phyloP scores from a whole-genome alignment of 2,329 filamentous ascomycete species.

The Diaporthe nobilis region DNA sequence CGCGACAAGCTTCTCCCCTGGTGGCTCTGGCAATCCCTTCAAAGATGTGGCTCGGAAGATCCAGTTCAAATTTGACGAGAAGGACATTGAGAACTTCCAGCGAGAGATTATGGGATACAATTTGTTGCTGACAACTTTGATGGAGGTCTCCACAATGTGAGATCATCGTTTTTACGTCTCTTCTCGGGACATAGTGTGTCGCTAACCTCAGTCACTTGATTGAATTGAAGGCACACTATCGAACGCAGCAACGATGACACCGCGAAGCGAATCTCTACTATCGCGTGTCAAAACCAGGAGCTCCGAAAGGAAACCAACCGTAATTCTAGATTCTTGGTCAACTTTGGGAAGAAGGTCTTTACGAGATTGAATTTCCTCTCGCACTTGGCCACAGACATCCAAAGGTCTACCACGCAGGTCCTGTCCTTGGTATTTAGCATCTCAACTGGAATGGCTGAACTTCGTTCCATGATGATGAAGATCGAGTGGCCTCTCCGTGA shows the following conservation, averaged over 20 bases:
- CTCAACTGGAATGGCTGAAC: not conserved
- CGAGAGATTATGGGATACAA: not conserved
- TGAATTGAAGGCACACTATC: not conserved
- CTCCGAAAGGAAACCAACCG: not conserved
- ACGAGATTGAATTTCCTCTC: not conserved
- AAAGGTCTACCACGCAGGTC: not conserved
- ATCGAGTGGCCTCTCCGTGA: not conserved
- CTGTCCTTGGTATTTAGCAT: not conserved
- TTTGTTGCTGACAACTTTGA: not conserved
- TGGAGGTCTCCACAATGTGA: not conserved
- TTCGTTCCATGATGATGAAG: slow-evolving; percentile 1
- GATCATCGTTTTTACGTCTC: not conserved
- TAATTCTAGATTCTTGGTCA: not conserved
- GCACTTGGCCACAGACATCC: not conserved
- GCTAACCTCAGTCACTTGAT: not conserved
- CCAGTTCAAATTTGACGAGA: not conserved
- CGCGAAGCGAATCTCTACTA: not conserved
- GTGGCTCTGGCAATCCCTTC: not conserved
- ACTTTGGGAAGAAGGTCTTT: not conserved
- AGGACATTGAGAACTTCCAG: slow-evolving; percentile 9
- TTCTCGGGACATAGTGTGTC: not conserved
- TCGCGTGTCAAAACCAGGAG: not conserved
- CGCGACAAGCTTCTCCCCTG: slow-evolving; percentile 4
- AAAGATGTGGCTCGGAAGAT: slow-evolving; percentile 1
- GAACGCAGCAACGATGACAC: not conserved